Evolutionary conservation across 371 early-diverging fungal genomes (phyloP).

Genomic region (Mortierella polycephala): DNA sequence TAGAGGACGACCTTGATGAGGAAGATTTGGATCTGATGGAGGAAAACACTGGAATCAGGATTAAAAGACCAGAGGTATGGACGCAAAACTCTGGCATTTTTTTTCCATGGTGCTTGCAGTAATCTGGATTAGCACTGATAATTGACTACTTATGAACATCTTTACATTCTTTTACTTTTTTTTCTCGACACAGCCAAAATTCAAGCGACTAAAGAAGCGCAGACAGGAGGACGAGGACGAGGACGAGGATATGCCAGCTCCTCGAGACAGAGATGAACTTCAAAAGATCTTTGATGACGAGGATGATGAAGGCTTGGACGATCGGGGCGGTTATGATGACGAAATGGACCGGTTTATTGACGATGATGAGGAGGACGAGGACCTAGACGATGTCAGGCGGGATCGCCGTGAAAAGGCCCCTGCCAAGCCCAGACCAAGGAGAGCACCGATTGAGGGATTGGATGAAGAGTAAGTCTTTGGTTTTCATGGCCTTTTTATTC

Average conservation of each 20-base stretch:
- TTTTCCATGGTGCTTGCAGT: too few species aligned
- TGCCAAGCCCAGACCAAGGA: constrained; percentile 55
- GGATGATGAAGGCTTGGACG: constrained; percentile 54
- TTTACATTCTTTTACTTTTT: not conserved
- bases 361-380: constrained; percentile 64
- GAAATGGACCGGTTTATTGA: constrained; percentile 56
- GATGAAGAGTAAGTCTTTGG: constrained; percentile 62
- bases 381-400: constrained; percentile 34
- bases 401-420: constrained; percentile 58
- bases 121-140: not conserved
- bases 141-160: not conserved
- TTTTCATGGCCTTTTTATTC: too few species aligned
- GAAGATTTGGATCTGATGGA: constrained; percentile 88
- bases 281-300: constrained; percentile 70
- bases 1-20: constrained; percentile 83
- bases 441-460: constrained; percentile 80
- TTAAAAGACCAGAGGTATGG: constrained; percentile 63
- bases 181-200: constrained; percentile 52
- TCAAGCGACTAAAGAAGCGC: constrained; percentile 80
- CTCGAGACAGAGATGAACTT: constrained; percentile 50
- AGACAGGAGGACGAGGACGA: constrained; percentile 58
- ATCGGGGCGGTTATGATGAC: constrained; percentile 58
- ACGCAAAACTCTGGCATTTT: too few species aligned
- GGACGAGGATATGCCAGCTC: constrained; percentile 37
- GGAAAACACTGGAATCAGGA: constrained; percentile 83